Evolutionary conservation across 306 rosid genomes (phyloP), one percentile per base, ranked within the genome.

Genomic region (Rubus idaeus): DNA sequence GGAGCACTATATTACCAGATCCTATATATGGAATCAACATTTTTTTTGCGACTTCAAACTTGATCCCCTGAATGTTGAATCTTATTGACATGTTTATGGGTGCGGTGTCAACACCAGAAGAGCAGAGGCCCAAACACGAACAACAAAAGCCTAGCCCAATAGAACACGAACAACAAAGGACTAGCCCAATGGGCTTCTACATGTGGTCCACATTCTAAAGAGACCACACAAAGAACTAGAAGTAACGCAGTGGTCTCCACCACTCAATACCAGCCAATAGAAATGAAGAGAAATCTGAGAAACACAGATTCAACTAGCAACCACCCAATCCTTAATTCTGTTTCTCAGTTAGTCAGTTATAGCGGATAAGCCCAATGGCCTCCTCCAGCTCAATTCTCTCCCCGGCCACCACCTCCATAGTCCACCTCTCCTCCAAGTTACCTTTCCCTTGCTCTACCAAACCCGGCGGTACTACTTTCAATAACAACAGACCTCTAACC

Each of bases 351-450:
- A 45, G 6, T 45, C 12, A 30, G 10, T 45, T 0, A 46, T 23
- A 63, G 30, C 83, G 47, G 91, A 88, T 87, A 89, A 93, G 41
- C 63, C 69, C 51, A 26, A 94, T 91, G 97, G 94, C 96, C 70
- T 73, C 89, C 78, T 75, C 89, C 76, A 77, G 84, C 14, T 80
- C 89, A 2, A 50, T 85, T 20, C 76, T 85, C 16, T 90, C 96
- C 5, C 90, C 92, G 20, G 68, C 91, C 60, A 40, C 86, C 53
- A 1, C 89, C 83, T 55, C 82, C 82, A 47, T 73, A 37, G 70
- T 14, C 71, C 81, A 57, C 83, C 51, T 77, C 23, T 39, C 69
- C 66, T 51, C 82, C 77, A 64, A 58, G 2, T 17, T 80, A 2
- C 77, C 63, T 78, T 76, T 73, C 73, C 69, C 81, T 4, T 2